Evolutionary conservation across 306 rosid genomes (phyloP), one percentile per base, ranked within the genome.

Genomic region (Vigna hirtella): DNA sequence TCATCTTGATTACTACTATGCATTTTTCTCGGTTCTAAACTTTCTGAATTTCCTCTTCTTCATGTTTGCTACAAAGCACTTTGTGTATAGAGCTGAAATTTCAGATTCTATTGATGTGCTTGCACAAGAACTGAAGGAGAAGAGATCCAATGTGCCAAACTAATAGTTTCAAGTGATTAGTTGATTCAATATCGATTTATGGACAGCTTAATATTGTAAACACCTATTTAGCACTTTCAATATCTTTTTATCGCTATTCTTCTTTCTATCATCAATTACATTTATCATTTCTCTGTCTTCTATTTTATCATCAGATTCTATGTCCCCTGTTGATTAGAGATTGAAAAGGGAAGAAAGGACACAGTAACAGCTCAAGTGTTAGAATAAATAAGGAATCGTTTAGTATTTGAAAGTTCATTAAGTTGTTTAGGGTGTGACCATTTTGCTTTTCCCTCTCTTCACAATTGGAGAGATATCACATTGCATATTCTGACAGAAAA

Each of bases 21-120:
- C 84, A 16, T 76, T 92, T 74, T 63, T 90, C 17, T 85, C 88
- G 1, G 45, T 50, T 14, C 36, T 88, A 22, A 81, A 81, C 81
- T 26, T 80, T 15, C 43, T 92, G 36, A 92, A 92, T 86, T 83
- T 86, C 53, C 16, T 90, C 74, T 76, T 90, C 87, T 89, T 85
- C 52, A 11, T 89, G 61, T 13, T 83, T 13, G 88, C 70, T 0
- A 10, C 73, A 4, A 89, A 78, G 87, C 57, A 58, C 34, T 91
- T 89, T 52, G 92, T 78, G 10, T 88, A 93, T 16, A 91, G 77
- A 47, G 97, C 92, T 34, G 97, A 93, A 56, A 83, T 93, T 58
- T 91, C 92, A 6, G 83, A 88, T 80, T 87, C 98, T 3, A 77
- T 91, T 2, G 3, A 76, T 22, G 80, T 86, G 2, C 90, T 93